Conservation (phyloP, 2,329 filamentous ascomycete species). For the Onygena corvina region DNA sequence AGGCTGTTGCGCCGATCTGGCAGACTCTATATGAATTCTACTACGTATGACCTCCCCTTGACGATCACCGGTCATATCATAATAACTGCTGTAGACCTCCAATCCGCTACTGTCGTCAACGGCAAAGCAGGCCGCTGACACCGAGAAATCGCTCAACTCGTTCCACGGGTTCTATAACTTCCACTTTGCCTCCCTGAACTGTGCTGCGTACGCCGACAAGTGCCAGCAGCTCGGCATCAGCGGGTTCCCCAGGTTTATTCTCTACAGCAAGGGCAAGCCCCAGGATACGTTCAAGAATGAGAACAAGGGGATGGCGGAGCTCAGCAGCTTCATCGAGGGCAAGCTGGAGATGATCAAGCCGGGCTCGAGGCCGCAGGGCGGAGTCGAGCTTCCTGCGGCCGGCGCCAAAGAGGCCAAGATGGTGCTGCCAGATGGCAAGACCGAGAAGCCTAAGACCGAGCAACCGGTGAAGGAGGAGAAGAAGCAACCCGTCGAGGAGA, state of each 20-base stretch:
- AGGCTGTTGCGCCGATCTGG: conserved; percentile 66
- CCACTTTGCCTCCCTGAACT: conserved; percentile 76
- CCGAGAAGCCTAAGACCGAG: not conserved
- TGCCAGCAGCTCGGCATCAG: conserved; percentile 57
- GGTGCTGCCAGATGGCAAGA: conserved; percentile 22
- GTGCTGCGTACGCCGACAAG: conserved; percentile 66
- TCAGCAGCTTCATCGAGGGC: conserved; percentile 63
- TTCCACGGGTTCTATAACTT: conserved; percentile 83
- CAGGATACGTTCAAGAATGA: conserved; percentile 50
- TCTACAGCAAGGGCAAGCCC: conserved; percentile 68
- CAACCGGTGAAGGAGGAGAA: not conserved
- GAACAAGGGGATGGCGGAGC: conserved; percentile 50
- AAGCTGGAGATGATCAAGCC: conserved; percentile 66
- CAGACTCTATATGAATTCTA: conserved; percentile 95
- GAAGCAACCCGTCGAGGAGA: not conserved
- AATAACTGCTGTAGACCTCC: conserved; percentile 52
- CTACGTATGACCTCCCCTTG: conserved; percentile 31
- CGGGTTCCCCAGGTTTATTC: conserved; percentile 62
- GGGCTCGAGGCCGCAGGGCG: conserved; percentile 59
- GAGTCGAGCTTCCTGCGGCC: conserved; percentile 56
- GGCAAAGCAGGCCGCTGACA: conserved; percentile 37
- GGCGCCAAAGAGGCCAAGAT: conserved; percentile 47
- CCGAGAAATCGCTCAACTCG: conserved; percentile 44
- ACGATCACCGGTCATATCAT: not conserved
- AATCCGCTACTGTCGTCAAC: conserved; percentile 49